Evolutionary conservation across 140 eudicot species (phyloP), one percentile per base, ranked within the genome.

Genomic region (Cichorium intybus): DNA sequence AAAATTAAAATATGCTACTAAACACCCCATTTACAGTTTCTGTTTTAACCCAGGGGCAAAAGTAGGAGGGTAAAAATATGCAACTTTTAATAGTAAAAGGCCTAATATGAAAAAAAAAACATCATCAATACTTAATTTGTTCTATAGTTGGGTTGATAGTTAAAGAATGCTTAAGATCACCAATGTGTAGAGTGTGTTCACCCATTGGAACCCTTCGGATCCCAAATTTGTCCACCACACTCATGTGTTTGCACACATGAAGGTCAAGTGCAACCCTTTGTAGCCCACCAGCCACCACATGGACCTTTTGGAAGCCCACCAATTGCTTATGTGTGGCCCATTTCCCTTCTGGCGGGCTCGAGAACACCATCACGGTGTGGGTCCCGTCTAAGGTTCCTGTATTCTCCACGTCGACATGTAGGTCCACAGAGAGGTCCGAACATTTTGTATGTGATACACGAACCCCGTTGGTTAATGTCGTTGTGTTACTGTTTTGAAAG

Each of bases 131-230:
- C 62, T 76, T 76, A 23, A 69, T 81, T 31, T 74, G 82, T 59
- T 71, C 76, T 22, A 59, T 51, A 4, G 64, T 51, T 55, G 78
- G 73, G 45, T 78, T 81, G 16, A 93, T 80, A 24, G 86, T 55
- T 59, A 93, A 64, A 26, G 92, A 80, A 74, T 93, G 99, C 62
- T 88, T 81, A 23, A 85, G 76, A 57, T 89, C 95, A 54, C 99
- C 99, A 78, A 93, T 78, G 46, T 88, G 95, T 68, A 88, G 84
- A 28, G 68, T 79, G 70, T 93, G 99, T 31, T 83, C 85, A 34
- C 99, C 99, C 80, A 93, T 79, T 33, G 93, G 93, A 68, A 93
- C 86, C 79, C 99, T 88, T 71, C 95, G 72, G 74, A 83, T 82
- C 18, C 99, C 96, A 62, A 50, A 82, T 37, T 61, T 62, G 71